Evolutionary conservation across 768 basidiomycete species (phyloP).

Genomic region (Exsudoporus frostii): DNA sequence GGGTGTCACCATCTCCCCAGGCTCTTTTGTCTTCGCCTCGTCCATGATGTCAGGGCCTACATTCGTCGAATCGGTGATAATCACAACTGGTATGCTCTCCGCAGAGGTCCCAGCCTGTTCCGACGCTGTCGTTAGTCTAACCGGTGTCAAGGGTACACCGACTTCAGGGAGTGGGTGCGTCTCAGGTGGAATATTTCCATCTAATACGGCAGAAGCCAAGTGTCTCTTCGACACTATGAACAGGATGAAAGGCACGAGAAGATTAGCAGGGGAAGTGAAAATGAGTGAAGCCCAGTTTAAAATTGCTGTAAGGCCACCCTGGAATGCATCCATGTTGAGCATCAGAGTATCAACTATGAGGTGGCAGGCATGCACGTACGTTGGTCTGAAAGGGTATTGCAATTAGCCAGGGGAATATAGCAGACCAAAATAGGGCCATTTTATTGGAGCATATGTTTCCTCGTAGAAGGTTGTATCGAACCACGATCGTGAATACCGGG

Average conservation of each 20-base stretch:
- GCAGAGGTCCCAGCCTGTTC: not conserved
- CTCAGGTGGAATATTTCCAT: constrained; percentile 7
- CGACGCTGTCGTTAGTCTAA: not conserved
- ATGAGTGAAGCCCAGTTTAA: constrained; percentile 26
- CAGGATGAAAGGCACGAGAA: constrained; percentile 21
- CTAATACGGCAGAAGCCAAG: constrained; percentile 19
- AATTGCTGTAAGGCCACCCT: constrained; percentile 17
- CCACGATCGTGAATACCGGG: constrained; percentile 23
- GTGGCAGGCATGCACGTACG: constrained; percentile 5
- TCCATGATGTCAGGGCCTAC: not conserved
- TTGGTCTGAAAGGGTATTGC: constrained; percentile 26
- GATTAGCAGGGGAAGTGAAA: constrained; percentile 22
- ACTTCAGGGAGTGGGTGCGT: not conserved
- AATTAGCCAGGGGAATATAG: constrained; percentile 22
- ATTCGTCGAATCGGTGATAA: constrained; percentile 17
- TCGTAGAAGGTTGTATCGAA: constrained; percentile 25
- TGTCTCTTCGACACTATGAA: constrained; percentile 20
- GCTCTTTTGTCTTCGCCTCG: constrained; percentile 1
- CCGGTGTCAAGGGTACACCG: not conserved
- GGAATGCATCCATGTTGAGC: not conserved
- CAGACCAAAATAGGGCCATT: constrained; percentile 23
- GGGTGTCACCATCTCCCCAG: not conserved
- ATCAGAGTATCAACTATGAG: not conserved
- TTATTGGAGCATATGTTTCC: constrained; percentile 24
- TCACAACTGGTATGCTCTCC: constrained; percentile 17